Evolutionary conservation across 805 yeast species (phyloP), one percentile per base, ranked within the genome.

Genomic region (Saccharomyces paradoxus): DNA sequence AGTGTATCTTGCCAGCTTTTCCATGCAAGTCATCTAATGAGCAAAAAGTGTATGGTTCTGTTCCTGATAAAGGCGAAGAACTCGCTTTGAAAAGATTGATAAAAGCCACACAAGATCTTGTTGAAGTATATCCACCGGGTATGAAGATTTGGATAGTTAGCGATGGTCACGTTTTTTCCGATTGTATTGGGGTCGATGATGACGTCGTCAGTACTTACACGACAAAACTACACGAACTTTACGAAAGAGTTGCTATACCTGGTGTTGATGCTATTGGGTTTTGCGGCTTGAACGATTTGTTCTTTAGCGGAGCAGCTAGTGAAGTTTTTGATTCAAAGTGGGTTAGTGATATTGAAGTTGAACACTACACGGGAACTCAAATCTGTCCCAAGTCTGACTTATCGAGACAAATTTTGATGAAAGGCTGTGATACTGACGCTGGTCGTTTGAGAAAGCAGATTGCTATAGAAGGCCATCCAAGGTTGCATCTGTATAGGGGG

Each of bases 381-480:
- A 75, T 75, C 28, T 68, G 72, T 41, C 58, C 64, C 2, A 68
- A 63, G 12, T 69, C 77, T 27, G 78, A 75, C 50, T 51, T 70
- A 2, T 72, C 76, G 1, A 71, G 79, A 60, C 66, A 70, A 56
- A 66, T 75, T 41, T 59, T 75, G 60, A 73, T 74, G 77, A 74
- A 73, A 53, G 76, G 75, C 2, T 75, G 77, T 61, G 78, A 75
- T 55, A 74, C 77, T 12, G 79, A 75, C 57, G 87, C 83, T 55
- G 90, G 90, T 2, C 79, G 79, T 55, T 73, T 87, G 56, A 77
- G 88, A 63, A 69, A 73, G n/a, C 89, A 85, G 60, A 76, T 87
- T 22, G 71, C 72, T 9, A 74, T 80, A 12, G 81, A 80, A 2
- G 77, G 74, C 26, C 84, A 81, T 63, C 80, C 85, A 41, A 71